Evolutionary conservation across 768 basidiomycete species (phyloP).

Genomic region (Leccinum truebloodii): DNA sequence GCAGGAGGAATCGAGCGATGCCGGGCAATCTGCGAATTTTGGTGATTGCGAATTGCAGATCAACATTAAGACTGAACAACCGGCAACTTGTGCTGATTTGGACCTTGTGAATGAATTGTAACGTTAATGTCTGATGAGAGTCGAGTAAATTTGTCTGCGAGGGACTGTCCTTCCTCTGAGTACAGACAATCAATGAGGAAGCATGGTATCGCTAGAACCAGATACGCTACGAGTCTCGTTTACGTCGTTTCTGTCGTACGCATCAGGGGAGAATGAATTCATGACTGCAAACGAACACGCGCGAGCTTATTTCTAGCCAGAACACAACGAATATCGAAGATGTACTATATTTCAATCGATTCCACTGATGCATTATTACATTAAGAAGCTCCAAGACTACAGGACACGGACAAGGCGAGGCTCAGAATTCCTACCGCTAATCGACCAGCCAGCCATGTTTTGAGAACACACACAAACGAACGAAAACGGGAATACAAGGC

Average conservation of each 20-base stretch:
- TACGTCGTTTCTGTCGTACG: neutral
- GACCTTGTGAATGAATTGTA: too few relatives aligned
- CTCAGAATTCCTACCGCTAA: neutral
- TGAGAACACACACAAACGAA: conserved; percentile 8
- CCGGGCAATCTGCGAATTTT: too few relatives aligned
- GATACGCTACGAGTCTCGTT: neutral
- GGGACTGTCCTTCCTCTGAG: neutral
- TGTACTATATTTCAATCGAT: neutral
- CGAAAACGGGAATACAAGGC: neutral
- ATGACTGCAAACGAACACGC: neutral
- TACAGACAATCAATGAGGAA: neutral
- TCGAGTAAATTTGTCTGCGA: too few relatives aligned
- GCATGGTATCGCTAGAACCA: neutral
- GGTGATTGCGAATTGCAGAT: too few relatives aligned
- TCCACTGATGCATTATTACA: neutral
- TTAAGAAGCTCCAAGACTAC: neutral
- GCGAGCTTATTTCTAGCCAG: neutral
- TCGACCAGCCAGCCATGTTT: conserved; percentile 3
- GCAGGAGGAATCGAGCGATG: too few relatives aligned
- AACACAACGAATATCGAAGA: neutral
- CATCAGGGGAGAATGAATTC: neutral
- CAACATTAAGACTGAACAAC: too few relatives aligned
- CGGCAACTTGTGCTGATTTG: too few relatives aligned
- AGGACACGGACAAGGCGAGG: neutral
- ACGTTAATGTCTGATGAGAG: too few relatives aligned